Base-by-base conservation (phyloP, 352 stramenopile genomes). In the Pseudoperonospora humuli region DNA sequence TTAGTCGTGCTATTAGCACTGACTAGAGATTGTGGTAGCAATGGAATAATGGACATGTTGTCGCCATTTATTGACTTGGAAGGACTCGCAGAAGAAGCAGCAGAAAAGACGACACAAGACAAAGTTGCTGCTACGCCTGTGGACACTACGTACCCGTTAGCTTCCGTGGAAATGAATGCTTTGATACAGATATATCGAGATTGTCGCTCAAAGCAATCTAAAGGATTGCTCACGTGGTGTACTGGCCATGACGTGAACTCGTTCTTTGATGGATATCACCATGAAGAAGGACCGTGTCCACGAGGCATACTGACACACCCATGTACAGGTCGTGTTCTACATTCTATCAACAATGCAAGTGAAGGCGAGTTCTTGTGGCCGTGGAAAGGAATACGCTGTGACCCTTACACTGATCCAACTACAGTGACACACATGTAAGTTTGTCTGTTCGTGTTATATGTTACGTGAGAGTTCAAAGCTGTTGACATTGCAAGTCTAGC, bases 351-450 rank as follows among this genome's bases (percentile, higher is more conserved):
- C 7, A 67, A 40, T 7, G 32, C 2, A 27, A 42, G 10, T n/a
- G 25, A 49, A 1, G 35, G 42, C 9, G 47, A 70, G 23, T 84
- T 70, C 31, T 51, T 84, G 11, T 84, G 77, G 77, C 67, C 70
- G 11, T 89, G 77, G 77, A 44, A 84, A 46, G 72, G 77, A n/a
- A 51, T 89, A 47, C 69, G 64, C 34, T 89, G 74, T 45, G 63
- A 86, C 21, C 53, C 52, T 0, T 79, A 75, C 51, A 80, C 77
- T 15, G 65, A 84, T 20, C 77, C 74, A 25, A 85, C 77, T 13
- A 82, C 67, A 4, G 37, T 86, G 45, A 86, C 77, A 3, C 60
- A 86, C 61, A 74, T 89, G 77, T 86, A 70, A 20, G 40, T 23
- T 15, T 2, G 1, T 20, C 14, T 36, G 19, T 14, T 36, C 2